phyloP scores from a whole-genome alignment of 108 stramenopile species.

The Mediolabrus comicus region DNA sequence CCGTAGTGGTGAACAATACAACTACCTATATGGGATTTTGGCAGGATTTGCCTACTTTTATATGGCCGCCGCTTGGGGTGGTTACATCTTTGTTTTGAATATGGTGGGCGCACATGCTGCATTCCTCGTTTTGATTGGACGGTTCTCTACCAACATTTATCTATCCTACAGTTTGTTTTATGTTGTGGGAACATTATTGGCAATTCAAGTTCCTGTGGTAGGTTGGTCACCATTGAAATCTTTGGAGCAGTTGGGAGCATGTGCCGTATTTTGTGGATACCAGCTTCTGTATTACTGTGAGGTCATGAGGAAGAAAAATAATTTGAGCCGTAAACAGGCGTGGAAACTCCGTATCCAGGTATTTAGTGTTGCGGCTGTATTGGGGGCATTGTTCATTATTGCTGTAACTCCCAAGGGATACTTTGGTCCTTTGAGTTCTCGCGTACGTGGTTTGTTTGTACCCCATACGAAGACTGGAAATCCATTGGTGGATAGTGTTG shows the following conservation, averaged over 20 bases:
- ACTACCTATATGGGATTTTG: constrained; percentile 54
- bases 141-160: constrained; percentile 87
- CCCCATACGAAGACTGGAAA: constrained; percentile 92
- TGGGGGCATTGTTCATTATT: constrained; percentile 48
- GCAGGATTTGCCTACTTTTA: constrained; percentile 88
- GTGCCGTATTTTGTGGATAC: constrained; percentile 71
- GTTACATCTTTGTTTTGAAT: constrained; percentile 98
- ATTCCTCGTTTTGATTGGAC: constrained; percentile 74
- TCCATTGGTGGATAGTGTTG: constrained; percentile 90
- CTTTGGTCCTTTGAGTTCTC: constrained; percentile 87
- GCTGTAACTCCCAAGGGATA: constrained; percentile 86
- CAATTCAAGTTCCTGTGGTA: constrained; percentile 94
- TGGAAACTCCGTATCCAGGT: constrained; percentile 70
- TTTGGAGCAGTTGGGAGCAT: constrained; percentile 83
- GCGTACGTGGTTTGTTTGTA: constrained; percentile 88
- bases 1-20: constrained; percentile 49
- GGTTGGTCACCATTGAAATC: constrained; percentile 90
- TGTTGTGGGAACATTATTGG: constrained; percentile 83
- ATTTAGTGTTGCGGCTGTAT: constrained; percentile 40
- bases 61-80: constrained; percentile 97
- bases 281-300: constrained; percentile 79
- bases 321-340: constrained; percentile 50
- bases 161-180: constrained; percentile 93
- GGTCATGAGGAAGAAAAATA: constrained; percentile 44
- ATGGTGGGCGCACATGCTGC: constrained; percentile 93